Evolutionary conservation across 2,329 filamentous ascomycete genomes (phyloP).

Genomic region (Fusarium poae): DNA sequence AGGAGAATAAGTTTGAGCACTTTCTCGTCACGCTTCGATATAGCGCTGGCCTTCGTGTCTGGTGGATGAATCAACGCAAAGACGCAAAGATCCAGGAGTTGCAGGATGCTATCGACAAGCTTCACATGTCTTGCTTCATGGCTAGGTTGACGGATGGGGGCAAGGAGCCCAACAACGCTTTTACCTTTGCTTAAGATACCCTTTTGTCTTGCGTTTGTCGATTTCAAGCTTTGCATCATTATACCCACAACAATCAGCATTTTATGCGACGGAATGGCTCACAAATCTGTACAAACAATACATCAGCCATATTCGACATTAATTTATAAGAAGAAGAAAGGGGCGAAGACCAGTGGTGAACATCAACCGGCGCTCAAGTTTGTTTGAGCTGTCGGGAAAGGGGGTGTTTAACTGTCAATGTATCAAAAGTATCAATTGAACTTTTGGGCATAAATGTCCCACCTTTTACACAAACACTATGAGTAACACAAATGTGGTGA

Average conservation of each 20-base stretch:
- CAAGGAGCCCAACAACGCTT: not conserved
- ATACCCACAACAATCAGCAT: not conserved
- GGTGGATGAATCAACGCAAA: not conserved
- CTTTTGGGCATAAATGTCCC: fast-evolving
- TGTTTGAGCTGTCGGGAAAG: not conserved
- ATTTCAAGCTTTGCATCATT: not conserved
- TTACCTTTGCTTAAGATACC: not conserved
- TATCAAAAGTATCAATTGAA: not conserved
- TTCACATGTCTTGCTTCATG: not conserved
- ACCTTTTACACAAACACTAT: not conserved
- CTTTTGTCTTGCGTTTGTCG: not conserved
- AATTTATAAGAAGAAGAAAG: not conserved
- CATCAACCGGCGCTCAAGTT: not conserved
- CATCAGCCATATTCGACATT: not conserved
- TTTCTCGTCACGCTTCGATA: not conserved
- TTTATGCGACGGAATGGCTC: not conserved
- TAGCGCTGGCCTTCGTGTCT: not conserved
- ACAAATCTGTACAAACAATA: not conserved
- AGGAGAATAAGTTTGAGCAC: not conserved
- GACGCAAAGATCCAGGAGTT: not conserved
- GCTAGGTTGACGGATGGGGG: not conserved
- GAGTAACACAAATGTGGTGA: not conserved
- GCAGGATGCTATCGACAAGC: not conserved
- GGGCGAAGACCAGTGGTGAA: not conserved
- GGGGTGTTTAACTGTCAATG: not conserved